These are phyloP conservation scores for Graphilbum fragrans DNA, from an alignment of 2,329 filamentous ascomycete genomes.

Conservation along the genomic window DNA sequence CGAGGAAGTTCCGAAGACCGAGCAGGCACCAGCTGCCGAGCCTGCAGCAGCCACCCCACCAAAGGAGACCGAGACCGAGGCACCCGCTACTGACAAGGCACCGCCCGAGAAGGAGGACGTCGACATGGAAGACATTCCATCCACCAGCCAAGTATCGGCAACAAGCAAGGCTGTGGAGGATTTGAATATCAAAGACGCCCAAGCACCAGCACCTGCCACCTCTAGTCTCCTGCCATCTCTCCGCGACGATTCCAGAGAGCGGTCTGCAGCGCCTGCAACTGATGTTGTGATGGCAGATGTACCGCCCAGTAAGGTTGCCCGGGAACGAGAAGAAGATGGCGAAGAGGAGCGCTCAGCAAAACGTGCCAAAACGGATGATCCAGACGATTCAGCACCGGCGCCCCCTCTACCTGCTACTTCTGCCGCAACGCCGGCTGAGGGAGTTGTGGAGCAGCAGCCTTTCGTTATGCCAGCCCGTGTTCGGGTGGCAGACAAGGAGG, in stretches of 20 bases:
- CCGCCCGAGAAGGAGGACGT: conserved; percentile 10
- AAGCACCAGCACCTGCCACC: background rate
- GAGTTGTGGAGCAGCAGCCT: conserved; percentile 14
- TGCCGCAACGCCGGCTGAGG: conserved; percentile 2
- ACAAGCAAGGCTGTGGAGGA: background rate
- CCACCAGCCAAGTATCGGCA: conserved; percentile 5
- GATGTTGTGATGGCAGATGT: conserved; percentile 29
- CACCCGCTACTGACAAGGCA: too few relatives aligned
- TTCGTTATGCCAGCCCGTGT: conserved; percentile 13
- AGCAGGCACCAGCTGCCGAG: background rate
- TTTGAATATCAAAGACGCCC: background rate
- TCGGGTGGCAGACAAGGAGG: conserved; percentile 20
- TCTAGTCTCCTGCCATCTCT: conserved; percentile 10
- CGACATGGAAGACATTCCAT: conserved; percentile 17
- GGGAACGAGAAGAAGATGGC: conserved; percentile 66
- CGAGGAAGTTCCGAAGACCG: too few relatives aligned
- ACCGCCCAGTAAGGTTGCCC: conserved; percentile 49
- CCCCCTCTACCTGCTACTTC: background rate
- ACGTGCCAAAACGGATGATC: conserved; percentile 54
- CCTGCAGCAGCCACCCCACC: background rate
- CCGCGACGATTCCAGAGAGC: conserved; percentile 17
- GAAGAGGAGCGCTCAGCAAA: conserved; percentile 60
- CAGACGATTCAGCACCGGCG: conserved; percentile 11
- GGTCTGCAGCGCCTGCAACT: conserved; percentile 15
- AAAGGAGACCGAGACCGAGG: background rate